Evolutionary conservation across 1,139 yeast species (phyloP), one percentile per base, ranked within the genome.

Genomic region (Eremothecium sinecaudum): DNA sequence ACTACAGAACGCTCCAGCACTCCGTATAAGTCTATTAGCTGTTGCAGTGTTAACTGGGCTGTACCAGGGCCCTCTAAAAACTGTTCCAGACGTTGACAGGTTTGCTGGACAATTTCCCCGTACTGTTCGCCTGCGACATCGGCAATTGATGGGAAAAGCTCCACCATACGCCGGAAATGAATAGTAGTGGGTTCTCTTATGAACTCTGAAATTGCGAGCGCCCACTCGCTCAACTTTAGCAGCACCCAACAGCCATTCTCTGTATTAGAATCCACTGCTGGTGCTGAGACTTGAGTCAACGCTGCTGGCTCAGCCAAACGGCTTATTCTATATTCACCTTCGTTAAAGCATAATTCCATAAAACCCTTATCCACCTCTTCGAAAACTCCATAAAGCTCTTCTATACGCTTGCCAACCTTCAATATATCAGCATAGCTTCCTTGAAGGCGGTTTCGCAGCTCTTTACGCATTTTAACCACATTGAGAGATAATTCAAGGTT

Each of bases 331-430:
- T 36, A 51, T 8, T 29, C 12, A n/a, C 45, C 43, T 34, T 54
- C 59, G 32, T 49, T 42, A 30, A 54, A 56, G 38, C 60, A 56
- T 10, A 56, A 39, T 2, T 48, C 47, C 42, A 48, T 45, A 24
- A 56, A 49, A 8, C 44, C 38, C 1, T 37, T 31, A 26, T 56
- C 59, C 1, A 43, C 40, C 1, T 19, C 39, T 20, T 45, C 45
- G 32, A 51, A 31, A 2, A 36, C 34, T 17, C 29, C 32, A 23
- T 40, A 36, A 22, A 54, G 28, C 2, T 25, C 18, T 5, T 37
- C 37, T 5, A 51, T 48, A 6, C 41, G 38, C 26, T 42, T 40
- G 2, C 54, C 47, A 9, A 53, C 46, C 15, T 37, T 37, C 24
- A 53, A 32, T 3, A 54, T 42, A 25, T 46, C 49, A 10, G 35